A percentile compares a stretch with the other conserved stretches of the same genome.
Evolutionary conservation across 2,329 filamentous ascomycete species (phyloP).

Genomic region (Thermochaetoides dissita): DNA sequence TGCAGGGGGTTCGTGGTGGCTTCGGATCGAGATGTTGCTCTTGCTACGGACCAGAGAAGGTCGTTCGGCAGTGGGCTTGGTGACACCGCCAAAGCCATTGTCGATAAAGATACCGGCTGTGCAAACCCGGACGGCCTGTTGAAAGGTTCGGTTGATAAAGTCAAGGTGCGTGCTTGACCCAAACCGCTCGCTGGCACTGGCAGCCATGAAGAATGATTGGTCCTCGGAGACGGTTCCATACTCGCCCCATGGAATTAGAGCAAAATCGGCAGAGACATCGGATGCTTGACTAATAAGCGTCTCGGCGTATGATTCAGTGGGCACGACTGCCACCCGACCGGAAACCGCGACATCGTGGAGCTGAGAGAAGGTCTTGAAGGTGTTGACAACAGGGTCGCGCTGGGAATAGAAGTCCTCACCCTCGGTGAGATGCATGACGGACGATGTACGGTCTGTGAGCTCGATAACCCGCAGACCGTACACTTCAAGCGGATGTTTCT

Average conservation of each 20-base stretch:
- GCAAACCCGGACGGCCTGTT: conserved; percentile 37
- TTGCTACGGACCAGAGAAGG: conserved; percentile 31
- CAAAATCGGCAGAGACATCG: conserved; percentile 56
- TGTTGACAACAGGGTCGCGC: conserved; percentile 72
- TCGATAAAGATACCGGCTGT: conserved; percentile 72
- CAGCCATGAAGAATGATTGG: conserved; percentile 25
- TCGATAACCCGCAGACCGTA: conserved; percentile 60
- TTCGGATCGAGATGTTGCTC: conserved; percentile 46
- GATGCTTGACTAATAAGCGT: conserved; percentile 58
- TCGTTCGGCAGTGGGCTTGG: conserved; percentile 19
- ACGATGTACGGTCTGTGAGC: conserved; percentile 82
- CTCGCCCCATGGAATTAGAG: conserved; percentile 84
- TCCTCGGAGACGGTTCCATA: conserved; percentile 62
- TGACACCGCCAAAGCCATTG: conserved; percentile 33
- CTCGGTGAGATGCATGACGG: conserved; percentile 87
- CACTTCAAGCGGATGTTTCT: conserved; percentile 47
- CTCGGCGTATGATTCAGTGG: conserved; percentile 64
- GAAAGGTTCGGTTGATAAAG: conserved; percentile 59
- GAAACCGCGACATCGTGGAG: conserved; percentile 73
- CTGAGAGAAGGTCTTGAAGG: conserved; percentile 76
- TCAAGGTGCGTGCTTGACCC: conserved; percentile 49
- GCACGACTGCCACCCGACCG: conserved; percentile 67
- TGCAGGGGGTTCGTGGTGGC: conserved; percentile 35
- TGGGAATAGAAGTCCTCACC: conserved; percentile 56
- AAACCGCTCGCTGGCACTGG: conserved; percentile 44